Evolutionary conservation across 2,329 filamentous ascomycete species (phyloP).

Genomic region (Paecilomyces sp.): DNA sequence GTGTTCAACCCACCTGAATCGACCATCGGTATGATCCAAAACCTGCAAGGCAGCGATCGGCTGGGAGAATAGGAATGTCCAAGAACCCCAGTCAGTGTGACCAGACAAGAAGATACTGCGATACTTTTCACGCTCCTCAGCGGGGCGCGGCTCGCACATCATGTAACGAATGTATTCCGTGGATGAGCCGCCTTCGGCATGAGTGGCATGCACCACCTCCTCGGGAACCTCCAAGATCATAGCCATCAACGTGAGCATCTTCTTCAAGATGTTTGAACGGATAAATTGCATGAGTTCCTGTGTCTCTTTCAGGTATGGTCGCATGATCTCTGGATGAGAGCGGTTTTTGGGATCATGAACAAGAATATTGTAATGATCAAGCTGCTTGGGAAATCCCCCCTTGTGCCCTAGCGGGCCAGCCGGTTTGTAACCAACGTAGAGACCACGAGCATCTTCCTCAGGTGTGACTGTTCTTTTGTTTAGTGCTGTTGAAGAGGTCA

Average conservation of each 20-base stretch:
- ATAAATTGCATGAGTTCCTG: conserved; percentile 1
- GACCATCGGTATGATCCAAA: not conserved
- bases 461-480: not conserved
- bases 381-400: conserved; percentile 1
- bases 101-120: not conserved
- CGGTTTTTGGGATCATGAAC: conserved; percentile 1
- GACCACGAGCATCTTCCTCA: conserved; percentile 1
- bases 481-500: not conserved
- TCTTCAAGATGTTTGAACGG: not conserved
- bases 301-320: not conserved
- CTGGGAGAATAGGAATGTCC: not conserved
- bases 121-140: not conserved
- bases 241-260: conserved; percentile 1
- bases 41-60: conserved; percentile 1
- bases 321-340: not conserved
- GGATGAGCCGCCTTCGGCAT: not conserved
- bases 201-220: not conserved
- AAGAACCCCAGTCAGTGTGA: conserved; percentile 1
- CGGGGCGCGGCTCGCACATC: not conserved
- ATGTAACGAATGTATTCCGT: not conserved
- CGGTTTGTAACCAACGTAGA: conserved; percentile 2
- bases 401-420: not conserved
- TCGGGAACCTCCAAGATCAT: conserved; percentile 3
- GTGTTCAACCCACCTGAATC: not conserved
- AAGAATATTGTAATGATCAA: conserved; percentile 1